Evolutionary conservation across 176 grass and related monocot genomes (phyloP).

Genomic region (Microstegium vimineum): DNA sequence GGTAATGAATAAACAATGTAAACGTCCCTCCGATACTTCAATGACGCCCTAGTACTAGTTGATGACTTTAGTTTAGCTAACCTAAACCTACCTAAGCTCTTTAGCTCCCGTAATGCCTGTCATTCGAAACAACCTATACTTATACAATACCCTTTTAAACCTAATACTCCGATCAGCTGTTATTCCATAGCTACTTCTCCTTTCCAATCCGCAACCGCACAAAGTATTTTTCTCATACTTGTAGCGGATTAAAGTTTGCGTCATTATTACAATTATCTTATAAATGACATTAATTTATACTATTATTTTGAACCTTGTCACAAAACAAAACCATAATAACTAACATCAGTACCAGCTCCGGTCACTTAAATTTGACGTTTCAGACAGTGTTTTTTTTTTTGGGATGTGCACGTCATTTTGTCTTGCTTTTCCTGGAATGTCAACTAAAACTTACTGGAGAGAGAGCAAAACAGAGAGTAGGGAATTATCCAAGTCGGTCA

Average conservation of each 20-base stretch:
- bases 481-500: not conserved
- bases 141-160: not conserved
- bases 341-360: not conserved
- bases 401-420: not conserved
- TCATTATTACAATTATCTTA: not conserved
- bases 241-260: not conserved
- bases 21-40: not conserved
- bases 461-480: not conserved
- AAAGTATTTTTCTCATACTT: not conserved
- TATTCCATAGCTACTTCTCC: not conserved
- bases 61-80: slow-evolving; percentile 41
- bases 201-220: not conserved
- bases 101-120: not conserved
- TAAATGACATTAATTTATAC: not conserved
- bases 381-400: not conserved
- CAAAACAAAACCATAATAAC: not conserved
- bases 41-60: not conserved
- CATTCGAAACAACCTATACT: not conserved
- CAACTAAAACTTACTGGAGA: too few relatives aligned
- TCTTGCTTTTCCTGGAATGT: too few relatives aligned
- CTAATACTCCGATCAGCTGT: not conserved
- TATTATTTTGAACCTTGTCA: not conserved
- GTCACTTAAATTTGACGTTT: not conserved
- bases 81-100: slow-evolving; percentile 38
- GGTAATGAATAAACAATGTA: slow-evolving; percentile 13